Evolutionary conservation across 805 yeast species (phyloP).

Genomic region (Lachancea cidri): DNA sequence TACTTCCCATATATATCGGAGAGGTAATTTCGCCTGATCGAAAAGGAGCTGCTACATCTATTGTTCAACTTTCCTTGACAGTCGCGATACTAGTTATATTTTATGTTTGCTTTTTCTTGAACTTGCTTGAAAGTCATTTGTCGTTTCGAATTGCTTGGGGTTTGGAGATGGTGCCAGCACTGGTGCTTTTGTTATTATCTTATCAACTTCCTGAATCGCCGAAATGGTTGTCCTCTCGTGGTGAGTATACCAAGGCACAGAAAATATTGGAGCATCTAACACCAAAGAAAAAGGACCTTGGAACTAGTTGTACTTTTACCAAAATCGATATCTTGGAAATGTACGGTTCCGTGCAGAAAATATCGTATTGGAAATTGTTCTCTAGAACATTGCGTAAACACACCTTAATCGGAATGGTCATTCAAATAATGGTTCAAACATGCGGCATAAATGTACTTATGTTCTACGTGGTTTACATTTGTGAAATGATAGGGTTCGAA

Average conservation of each 20-base stretch:
- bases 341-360: conserved; percentile 16
- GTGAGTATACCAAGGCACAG: conserved; percentile 37
- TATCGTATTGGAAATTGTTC: conserved; percentile 28
- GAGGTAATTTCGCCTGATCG: conserved; percentile 44
- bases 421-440: conserved; percentile 42
- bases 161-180: conserved; percentile 49
- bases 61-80: conserved; percentile 53
- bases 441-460: conserved; percentile 41
- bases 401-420: conserved; percentile 34
- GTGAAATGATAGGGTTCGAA: conserved; percentile 43
- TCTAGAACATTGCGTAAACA: conserved; percentile 31
- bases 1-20: conserved; percentile 50
- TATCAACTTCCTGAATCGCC: conserved; percentile 53
- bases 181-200: conserved; percentile 38
- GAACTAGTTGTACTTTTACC: too few species aligned
- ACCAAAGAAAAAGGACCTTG: too few species aligned
- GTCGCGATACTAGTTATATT: conserved; percentile 55
- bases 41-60: conserved; percentile 48
- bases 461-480: conserved; percentile 42
- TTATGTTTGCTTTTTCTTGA: conserved; percentile 43
- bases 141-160: conserved; percentile 66
- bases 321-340: conserved; percentile 24
- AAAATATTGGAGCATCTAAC: conserved; percentile 12
- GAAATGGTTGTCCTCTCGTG: conserved; percentile 43
- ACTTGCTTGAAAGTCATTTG: conserved; percentile 38